These are phyloP conservation scores for Xanthoconium separans DNA, from an alignment of 1,284 basidiomycete species.

Conservation along the genomic window DNA sequence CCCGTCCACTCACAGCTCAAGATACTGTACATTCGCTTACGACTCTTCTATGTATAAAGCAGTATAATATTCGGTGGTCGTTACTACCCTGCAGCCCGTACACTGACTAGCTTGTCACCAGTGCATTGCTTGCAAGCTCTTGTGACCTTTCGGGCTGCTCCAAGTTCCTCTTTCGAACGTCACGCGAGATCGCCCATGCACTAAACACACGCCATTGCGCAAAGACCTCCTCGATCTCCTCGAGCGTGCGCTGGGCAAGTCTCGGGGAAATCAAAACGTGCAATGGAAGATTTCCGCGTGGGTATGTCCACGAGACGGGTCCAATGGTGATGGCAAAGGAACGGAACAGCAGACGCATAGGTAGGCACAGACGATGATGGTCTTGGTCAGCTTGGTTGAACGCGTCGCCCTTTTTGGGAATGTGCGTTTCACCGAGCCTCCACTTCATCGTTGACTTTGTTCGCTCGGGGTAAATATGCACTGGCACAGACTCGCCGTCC, in stretches of 20 bases:
- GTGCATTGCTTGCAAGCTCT: slow-evolving; percentile 25
- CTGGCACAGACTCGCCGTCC: slow-evolving; percentile 63
- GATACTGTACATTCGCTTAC: neutral
- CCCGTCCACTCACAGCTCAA: no score
- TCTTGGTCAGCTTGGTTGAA: no score
- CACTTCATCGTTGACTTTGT: no score
- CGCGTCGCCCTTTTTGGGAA: no score
- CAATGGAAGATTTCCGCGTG: slow-evolving; percentile 69
- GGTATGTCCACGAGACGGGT: slow-evolving; percentile 70
- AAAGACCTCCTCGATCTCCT: slow-evolving; percentile 78
- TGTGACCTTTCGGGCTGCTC: no score
- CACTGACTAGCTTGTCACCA: no score
- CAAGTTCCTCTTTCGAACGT: no score
- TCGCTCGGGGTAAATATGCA: no score
- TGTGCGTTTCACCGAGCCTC: no score
- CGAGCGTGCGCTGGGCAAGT: slow-evolving; percentile 69
- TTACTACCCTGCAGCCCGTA: no score
- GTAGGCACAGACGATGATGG: slow-evolving; percentile 75
- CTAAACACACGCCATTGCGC: slow-evolving; percentile 64
- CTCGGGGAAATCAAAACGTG: slow-evolving; percentile 74
- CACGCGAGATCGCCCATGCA: slow-evolving; percentile 66
- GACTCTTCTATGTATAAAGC: slow-evolving; percentile 8
- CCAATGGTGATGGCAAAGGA: slow-evolving; percentile 77
- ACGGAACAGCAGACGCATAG: slow-evolving; percentile 73
- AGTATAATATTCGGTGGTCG: no score